Percentiles rank a stretch among this genome's conserved stretches.
Evolutionary conservation across 176 grass and related monocot genomes (phyloP).

Genomic region (Carex pumila): DNA sequence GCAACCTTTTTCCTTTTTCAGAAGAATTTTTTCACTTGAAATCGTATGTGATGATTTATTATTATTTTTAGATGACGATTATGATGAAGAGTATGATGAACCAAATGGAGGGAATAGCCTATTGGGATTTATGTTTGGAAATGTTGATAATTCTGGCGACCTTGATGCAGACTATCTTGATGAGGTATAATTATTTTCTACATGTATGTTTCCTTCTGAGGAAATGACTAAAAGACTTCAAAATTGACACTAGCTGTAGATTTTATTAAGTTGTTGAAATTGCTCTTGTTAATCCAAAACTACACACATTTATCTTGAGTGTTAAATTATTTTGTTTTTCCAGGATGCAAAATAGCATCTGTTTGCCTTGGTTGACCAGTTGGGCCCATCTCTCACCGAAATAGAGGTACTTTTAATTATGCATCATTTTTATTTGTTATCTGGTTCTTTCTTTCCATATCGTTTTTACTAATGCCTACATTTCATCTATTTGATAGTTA

Average conservation of each 20-base stretch:
- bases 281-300: neutral
- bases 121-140: slow-evolving; percentile 97
- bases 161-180: slow-evolving; percentile 98
- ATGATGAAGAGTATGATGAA: slow-evolving; percentile 82
- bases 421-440: slow-evolving; percentile 18
- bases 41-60: neutral
- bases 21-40: neutral
- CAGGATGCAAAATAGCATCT: slow-evolving; percentile 99
- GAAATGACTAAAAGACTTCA: neutral
- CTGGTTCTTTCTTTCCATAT: neutral
- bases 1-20: no score
- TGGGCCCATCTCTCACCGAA: slow-evolving; percentile 80
- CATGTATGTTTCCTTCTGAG: neutral
- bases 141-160: slow-evolving; percentile 90
- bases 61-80: slow-evolving; percentile 40
- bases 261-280: neutral
- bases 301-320: neutral
- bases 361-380: slow-evolving; percentile 86
- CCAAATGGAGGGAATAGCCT: slow-evolving; percentile 54
- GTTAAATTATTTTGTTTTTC: slow-evolving; percentile 16
- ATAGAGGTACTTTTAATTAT: slow-evolving; percentile 66
- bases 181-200: slow-evolving; percentile 38
- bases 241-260: neutral
- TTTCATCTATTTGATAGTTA: slow-evolving; percentile 50
- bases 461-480: slow-evolving; percentile 13